Base-by-base conservation (phyloP, 306 rosid genomes). In the Hylodesmum podocarpum region DNA sequence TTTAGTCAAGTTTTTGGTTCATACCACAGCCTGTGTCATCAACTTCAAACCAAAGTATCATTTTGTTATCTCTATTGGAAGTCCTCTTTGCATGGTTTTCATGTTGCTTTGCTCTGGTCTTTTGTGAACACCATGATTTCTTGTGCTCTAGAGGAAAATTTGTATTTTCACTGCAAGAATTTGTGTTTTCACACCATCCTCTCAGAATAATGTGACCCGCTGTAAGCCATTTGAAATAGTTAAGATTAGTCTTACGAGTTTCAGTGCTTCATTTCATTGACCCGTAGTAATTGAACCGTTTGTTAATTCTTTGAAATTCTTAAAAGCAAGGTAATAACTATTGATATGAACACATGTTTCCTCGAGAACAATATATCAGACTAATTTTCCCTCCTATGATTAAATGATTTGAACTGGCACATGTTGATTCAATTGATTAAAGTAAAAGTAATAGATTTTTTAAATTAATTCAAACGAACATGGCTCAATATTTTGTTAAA, bases 1-100 rank as follows among this genome's bases (percentile, higher is more conserved):
- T 63, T 61, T 8, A 80, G 69, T 53, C 67, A 33, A 70, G 74
- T 49, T 68, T 63, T 33, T 77, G 67, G 15, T 65, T 80, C 90
- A 69, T 92, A 92, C 99, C 99, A 50, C 97, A 86, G 64, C 99
- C 99, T 21, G 96, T 90, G 87, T 95, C 99, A 66, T 95, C 98
- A 39, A 95, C 94, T 83, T 95, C 99, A 85, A 95, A 95, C 97
- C 96, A 91, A 72, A 95, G 84, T 74, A 84, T 67, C 90, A 86
- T 86, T 84, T 83, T 87, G 84, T 87, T 89, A 29, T 89, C 96
- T 62, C 86, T 88, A 72, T 84, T 88, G 66, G 81, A 53, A 34
- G 79, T 63, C 78, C 80, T 90, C 81, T 84, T 89, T 74, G 74
- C 78, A 51, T 70, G 85, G 79, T 76, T 84, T 39, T 87, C 92